Conservation (phyloP, 1,284 basidiomycete genomes). For the Singerocomus inundabilis region DNA sequence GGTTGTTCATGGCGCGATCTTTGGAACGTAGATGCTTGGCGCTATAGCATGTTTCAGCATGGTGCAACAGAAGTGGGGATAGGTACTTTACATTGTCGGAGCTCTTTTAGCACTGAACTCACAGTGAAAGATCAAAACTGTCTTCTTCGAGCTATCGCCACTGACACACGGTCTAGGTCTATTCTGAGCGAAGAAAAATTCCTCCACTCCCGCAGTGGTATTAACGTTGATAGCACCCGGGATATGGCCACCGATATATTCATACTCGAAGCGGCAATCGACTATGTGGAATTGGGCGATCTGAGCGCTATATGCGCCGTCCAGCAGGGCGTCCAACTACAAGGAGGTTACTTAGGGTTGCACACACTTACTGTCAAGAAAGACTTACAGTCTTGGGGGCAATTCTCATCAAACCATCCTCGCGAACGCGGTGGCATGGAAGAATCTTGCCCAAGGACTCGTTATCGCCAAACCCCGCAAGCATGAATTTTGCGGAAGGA, state of each 20-base stretch:
- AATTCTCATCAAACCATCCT: slow-evolving; percentile 95
- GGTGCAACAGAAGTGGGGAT: neutral
- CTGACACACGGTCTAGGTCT: slow-evolving; percentile 81
- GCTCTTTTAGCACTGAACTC: slow-evolving; percentile 96
- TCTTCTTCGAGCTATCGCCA: slow-evolving; percentile 75
- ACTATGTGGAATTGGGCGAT: slow-evolving; percentile 79
- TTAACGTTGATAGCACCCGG: slow-evolving; percentile 91
- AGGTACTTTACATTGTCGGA: slow-evolving; percentile 79
- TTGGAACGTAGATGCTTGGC: slow-evolving; percentile 90
- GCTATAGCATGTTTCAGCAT: slow-evolving; percentile 41
- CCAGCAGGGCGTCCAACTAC: slow-evolving; percentile 74
- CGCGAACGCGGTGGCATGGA: slow-evolving; percentile 90
- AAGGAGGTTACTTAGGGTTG: slow-evolving; percentile 1
- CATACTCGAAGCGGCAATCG: slow-evolving; percentile 98
- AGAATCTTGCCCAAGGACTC: slow-evolving; percentile 91
- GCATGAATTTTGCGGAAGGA: slow-evolving; percentile 54
- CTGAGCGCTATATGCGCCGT: slow-evolving; percentile 64
- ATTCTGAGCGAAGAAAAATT: slow-evolving; percentile 65
- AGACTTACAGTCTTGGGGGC: slow-evolving; percentile 70
- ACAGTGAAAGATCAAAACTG: slow-evolving; percentile 94
- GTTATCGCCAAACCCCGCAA: slow-evolving; percentile 84
- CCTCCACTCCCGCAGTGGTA: slow-evolving; percentile 79
- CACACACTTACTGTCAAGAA: neutral
- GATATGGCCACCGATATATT: slow-evolving; percentile 93
- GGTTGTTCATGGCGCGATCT: slow-evolving; percentile 86